Evolutionary conservation across 2,329 filamentous ascomycete genomes (phyloP).

Genomic region (Chaetomiaceae sp.): DNA sequence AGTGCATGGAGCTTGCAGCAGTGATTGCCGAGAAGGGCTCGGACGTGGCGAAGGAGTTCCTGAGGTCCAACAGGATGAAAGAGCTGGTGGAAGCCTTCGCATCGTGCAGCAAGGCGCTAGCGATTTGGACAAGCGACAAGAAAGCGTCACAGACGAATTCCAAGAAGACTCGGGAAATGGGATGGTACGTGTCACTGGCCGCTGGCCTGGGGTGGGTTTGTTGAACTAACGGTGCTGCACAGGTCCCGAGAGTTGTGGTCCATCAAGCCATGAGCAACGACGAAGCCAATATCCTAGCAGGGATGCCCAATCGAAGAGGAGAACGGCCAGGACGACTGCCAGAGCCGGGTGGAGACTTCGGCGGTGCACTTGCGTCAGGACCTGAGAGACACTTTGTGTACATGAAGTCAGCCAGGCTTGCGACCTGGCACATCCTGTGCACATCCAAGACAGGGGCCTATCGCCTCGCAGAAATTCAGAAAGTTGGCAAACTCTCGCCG

Average conservation of each 20-base stretch:
- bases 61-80: constrained; percentile 61
- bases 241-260: constrained; percentile 55
- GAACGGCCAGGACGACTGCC: no score
- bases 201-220: no score
- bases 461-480: no score
- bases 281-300: neutral
- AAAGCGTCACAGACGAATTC: constrained; percentile 44
- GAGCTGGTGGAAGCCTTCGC: constrained; percentile 76
- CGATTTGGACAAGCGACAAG: constrained; percentile 52
- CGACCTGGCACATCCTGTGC: no score
- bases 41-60: constrained; percentile 61
- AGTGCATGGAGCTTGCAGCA: constrained; percentile 81
- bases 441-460: no score
- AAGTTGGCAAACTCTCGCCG: no score
- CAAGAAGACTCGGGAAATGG: constrained; percentile 58
- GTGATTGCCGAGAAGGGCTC: constrained; percentile 66
- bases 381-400: no score
- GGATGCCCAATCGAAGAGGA: neutral
- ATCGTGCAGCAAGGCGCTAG: constrained; percentile 67
- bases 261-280: constrained; percentile 37
- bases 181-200: constrained; percentile 41
- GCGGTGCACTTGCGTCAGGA: no score
- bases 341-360: no score
- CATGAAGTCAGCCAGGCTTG: no score
- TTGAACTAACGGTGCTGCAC: neutral